phyloP scores from a whole-genome alignment of 2,329 filamentous ascomycete genomes.

The Trichoderma koningii region DNA sequence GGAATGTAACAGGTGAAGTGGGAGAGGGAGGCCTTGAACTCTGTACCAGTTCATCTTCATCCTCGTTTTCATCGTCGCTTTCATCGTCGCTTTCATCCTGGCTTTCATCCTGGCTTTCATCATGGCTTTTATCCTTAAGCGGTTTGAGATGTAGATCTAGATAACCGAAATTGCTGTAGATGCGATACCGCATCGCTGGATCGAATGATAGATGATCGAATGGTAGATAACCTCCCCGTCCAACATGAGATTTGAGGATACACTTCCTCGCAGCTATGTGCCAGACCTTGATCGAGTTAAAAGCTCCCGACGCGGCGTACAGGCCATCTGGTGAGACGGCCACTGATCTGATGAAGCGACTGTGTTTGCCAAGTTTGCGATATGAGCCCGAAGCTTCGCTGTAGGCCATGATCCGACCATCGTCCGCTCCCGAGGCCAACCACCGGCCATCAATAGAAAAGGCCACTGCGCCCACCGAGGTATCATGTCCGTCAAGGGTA shows the following conservation, averaged over 20 bases:
- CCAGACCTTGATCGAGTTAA: slow-evolving; percentile 19
- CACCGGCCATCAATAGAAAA: slow-evolving; percentile 7
- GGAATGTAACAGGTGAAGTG: not conserved
- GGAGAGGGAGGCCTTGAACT: not conserved
- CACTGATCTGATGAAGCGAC: no score
- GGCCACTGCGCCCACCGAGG: not conserved
- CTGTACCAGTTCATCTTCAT: no score
- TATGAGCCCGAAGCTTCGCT: not conserved
- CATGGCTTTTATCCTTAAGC: no score
- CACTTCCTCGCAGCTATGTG: slow-evolving; percentile 1
- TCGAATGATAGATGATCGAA: no score
- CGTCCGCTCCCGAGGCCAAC: not conserved
- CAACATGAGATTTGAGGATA: no score
- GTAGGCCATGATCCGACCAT: slow-evolving; percentile 1
- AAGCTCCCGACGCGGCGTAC: not conserved
- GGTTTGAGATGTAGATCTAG: no score
- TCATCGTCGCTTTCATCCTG: not conserved
- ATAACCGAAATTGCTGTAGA: no score
- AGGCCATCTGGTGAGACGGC: slow-evolving; percentile 5
- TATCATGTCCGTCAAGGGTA: not conserved
- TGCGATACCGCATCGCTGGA: no score
- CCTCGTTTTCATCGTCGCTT: not conserved
- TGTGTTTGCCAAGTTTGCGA: no score
- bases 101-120: not conserved
- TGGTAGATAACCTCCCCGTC: no score